Evolutionary conservation across 352 stramenopile species (phyloP).

Genomic region (Phytophthora palmivora): DNA sequence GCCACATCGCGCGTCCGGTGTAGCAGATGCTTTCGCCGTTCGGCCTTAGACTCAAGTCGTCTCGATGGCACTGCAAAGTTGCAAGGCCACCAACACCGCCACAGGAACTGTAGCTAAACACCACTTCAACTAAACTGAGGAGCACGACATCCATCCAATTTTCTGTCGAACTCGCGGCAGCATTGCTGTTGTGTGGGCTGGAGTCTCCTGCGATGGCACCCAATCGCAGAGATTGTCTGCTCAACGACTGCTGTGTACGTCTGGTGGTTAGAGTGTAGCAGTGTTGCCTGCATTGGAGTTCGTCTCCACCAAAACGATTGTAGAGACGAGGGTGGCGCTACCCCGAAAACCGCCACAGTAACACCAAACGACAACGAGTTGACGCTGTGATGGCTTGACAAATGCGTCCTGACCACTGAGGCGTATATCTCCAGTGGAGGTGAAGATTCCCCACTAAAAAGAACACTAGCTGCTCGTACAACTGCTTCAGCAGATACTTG

Average conservation of each 20-base stretch:
- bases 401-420: background rate
- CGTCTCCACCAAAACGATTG: conserved; percentile 29
- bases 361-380: conserved; percentile 14
- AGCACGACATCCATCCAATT: background rate
- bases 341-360: conserved; percentile 24
- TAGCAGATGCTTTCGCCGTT: conserved; percentile 9
- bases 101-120: conserved; percentile 14
- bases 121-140: conserved; percentile 14
- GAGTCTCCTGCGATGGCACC: background rate
- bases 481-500: background rate
- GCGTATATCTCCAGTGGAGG: conserved; percentile 4
- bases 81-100: background rate
- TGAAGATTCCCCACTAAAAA: conserved; percentile 33
- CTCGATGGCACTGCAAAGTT: conserved; percentile 5
- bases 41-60: conserved; percentile 14
- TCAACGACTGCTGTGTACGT: background rate
- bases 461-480: background rate
- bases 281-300: conserved; percentile 9
- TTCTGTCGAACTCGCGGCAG: conserved; percentile 1
- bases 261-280: conserved; percentile 20
- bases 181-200: conserved; percentile 6
- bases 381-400: conserved; percentile 30
- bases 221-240: background rate
- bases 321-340: conserved; percentile 9
- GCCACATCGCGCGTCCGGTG: conserved; percentile 25